Percentiles rank a stretch among this genome's conserved stretches.
Evolutionary conservation across 2,329 filamentous ascomycete genomes (phyloP).

Genomic region (Escovopsis weberi): DNA sequence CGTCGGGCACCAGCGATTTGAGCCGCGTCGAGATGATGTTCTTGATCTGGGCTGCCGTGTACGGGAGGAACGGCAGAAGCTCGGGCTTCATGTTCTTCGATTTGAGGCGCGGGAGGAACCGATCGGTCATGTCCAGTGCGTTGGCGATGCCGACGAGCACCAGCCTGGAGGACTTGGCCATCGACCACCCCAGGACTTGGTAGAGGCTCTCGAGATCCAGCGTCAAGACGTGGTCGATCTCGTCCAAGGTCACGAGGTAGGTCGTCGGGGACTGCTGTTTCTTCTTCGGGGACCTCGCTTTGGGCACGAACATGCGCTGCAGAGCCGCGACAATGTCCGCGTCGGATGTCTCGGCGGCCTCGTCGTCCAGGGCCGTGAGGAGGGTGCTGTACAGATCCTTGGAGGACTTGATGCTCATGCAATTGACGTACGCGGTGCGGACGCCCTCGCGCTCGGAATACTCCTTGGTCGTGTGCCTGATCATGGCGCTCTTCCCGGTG

Average conservation of each 20-base stretch:
- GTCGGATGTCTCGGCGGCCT: constrained; percentile 40
- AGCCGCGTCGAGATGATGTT: constrained; percentile 75
- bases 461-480: constrained; percentile 60
- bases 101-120: constrained; percentile 86
- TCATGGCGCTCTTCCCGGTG: constrained; percentile 91
- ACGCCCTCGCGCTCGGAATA: constrained; percentile 38
- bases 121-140: constrained; percentile 85
- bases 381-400: constrained; percentile 74
- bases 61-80: constrained; percentile 83
- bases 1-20: constrained; percentile 51
- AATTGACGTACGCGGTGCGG: constrained; percentile 75
- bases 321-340: constrained; percentile 54
- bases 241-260: constrained; percentile 80
- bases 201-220: constrained; percentile 83
- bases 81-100: constrained; percentile 81
- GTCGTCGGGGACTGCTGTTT: constrained; percentile 27
- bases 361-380: constrained; percentile 51
- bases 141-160: constrained; percentile 89
- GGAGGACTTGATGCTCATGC: constrained; percentile 87
- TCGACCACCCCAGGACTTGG: constrained; percentile 90
- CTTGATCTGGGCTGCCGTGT: constrained; percentile 76
- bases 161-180: constrained; percentile 65
- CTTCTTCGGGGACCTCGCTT: constrained; percentile 23
- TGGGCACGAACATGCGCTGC: constrained; percentile 55
- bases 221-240: constrained; percentile 87